Percentiles rank a stretch among this genome's conserved stretches.
These are phyloP conservation scores for Ephemerocybe angulata DNA, from an alignment of 768 basidiomycete genomes.

Conservation along the genomic window DNA sequence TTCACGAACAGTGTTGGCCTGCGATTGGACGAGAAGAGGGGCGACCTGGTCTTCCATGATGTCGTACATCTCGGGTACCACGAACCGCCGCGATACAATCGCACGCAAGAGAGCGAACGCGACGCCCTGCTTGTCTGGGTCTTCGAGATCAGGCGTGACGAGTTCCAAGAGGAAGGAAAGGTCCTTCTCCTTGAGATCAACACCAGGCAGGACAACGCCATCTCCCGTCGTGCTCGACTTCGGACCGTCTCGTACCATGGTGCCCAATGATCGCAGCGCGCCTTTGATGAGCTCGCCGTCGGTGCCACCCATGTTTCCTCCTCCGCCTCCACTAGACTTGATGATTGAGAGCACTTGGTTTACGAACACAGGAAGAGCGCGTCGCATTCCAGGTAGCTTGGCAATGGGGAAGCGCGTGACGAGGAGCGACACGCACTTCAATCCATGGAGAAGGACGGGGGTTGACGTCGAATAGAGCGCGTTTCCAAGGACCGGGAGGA, in stretches of 20 bases:
- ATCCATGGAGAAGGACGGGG: conserved; percentile 66
- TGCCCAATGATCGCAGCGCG: conserved; percentile 81
- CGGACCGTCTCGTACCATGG: conserved; percentile 80
- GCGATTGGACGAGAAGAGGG: conserved; percentile 89
- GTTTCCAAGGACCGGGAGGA: conserved; percentile 86
- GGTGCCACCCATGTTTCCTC: conserved; percentile 32
- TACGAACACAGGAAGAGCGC: conserved; percentile 78
- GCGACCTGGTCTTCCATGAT: conserved; percentile 85
- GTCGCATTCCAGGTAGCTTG: conserved; percentile 44
- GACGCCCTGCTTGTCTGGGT: conserved; percentile 76
- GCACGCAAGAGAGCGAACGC: conserved; percentile 88
- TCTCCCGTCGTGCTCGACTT: conserved; percentile 1
- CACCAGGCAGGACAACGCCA: conserved; percentile 36
- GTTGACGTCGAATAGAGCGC: conserved; percentile 83
- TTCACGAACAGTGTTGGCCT: conserved; percentile 88
- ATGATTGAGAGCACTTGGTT: conserved; percentile 82
- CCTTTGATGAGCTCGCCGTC: conserved; percentile 89
- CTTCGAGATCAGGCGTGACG: conserved; percentile 86
- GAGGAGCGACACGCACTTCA: conserved; percentile 79
- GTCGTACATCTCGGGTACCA: conserved; percentile 96
- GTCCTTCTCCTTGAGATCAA: conserved; percentile 86
- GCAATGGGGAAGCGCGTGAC: conserved; percentile 75
- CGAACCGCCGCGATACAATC: conserved; percentile 85
- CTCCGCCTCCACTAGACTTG: conserved; percentile 63
- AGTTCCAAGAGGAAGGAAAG: conserved; percentile 83